A percentile compares a stretch with the other conserved stretches of the same genome.
These are phyloP conservation scores for Ophiostoma sp. DNA, from an alignment of 2,329 filamentous ascomycete genomes.

Conservation along the genomic window DNA sequence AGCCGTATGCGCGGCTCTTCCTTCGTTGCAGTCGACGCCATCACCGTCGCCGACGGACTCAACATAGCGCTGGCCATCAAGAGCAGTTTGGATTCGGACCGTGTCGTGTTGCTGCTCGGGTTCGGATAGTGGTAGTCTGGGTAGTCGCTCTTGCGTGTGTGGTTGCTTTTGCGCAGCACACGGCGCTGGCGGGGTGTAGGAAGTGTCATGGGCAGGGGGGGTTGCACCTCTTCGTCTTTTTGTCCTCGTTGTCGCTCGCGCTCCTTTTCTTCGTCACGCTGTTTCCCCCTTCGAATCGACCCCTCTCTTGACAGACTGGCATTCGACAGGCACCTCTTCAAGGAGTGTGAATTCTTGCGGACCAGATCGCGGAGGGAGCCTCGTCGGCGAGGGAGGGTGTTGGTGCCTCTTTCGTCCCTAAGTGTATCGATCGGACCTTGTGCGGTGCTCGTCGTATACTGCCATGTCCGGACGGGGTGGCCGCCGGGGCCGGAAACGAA, in stretches of 20 bases:
- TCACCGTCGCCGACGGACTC: neutral
- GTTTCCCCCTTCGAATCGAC: neutral
- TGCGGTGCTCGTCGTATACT: slow-evolving; percentile 24
- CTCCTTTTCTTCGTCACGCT: neutral
- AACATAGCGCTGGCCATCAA: neutral
- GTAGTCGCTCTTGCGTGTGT: neutral
- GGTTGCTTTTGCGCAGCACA: slow-evolving; percentile 22
- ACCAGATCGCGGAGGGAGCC: slow-evolving; percentile 27
- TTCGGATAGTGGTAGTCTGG: neutral
- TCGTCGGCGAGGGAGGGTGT: slow-evolving; percentile 7
- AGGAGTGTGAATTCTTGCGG: slow-evolving; percentile 31
- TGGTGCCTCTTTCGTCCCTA: neutral
- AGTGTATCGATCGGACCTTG: neutral
- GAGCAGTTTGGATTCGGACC: slow-evolving; percentile 23
- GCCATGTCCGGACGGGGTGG: slow-evolving; percentile 39
- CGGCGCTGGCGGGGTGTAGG: slow-evolving; percentile 18
- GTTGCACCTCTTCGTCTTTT: slow-evolving; percentile 3
- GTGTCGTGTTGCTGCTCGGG: neutral
- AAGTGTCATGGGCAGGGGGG: neutral
- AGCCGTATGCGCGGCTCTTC: neutral
- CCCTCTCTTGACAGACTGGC: slow-evolving; percentile 23
- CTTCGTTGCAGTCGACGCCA: neutral
- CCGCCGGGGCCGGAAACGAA: slow-evolving; percentile 38
- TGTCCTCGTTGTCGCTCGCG: neutral
- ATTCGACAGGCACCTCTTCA: slow-evolving; percentile 18